These are phyloP conservation scores for Fraxinus anomala DNA, from an alignment of 257 asterid genomes.

Conservation along the genomic window DNA sequence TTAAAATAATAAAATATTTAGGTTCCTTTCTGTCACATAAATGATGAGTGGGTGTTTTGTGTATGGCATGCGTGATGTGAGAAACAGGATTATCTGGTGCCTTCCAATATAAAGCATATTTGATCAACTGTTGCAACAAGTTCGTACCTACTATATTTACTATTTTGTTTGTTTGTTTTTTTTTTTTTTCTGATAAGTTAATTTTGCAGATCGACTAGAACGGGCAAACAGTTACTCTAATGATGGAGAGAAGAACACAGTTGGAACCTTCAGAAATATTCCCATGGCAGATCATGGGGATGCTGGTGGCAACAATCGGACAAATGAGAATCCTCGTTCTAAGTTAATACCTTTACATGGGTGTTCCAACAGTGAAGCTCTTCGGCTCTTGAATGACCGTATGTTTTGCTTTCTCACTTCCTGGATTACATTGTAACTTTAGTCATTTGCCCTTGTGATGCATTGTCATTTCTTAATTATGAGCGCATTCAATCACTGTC, in stretches of 20 bases:
- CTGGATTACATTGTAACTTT: slow-evolving; percentile 24
- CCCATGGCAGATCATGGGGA: slow-evolving; percentile 58
- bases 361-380: slow-evolving; percentile 70
- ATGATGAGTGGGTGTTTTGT: not conserved
- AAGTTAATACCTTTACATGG: slow-evolving; percentile 68
- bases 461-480: not conserved
- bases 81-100: slow-evolving; percentile 10
- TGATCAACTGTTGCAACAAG: not conserved
- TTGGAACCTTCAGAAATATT: slow-evolving; percentile 44
- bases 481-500: no score
- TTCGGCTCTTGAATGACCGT: slow-evolving; percentile 74
- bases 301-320: slow-evolving; percentile 46
- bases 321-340: slow-evolving; percentile 42
- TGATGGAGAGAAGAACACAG: slow-evolving; percentile 73
- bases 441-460: slow-evolving; percentile 1
- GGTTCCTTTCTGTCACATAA: not conserved
- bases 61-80: slow-evolving; percentile 14
- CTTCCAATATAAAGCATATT: slow-evolving; percentile 5
- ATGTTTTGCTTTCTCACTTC: slow-evolving; percentile 27
- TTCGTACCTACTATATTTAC: slow-evolving; percentile 4
- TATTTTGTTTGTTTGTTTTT: not conserved
- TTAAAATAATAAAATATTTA: not conserved
- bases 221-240: slow-evolving; percentile 56
- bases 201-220: slow-evolving; percentile 68
- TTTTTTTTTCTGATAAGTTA: slow-evolving; percentile 24